Conservation (phyloP, 352 stramenopile genomes). For the Pythium guiyangense region DNA sequence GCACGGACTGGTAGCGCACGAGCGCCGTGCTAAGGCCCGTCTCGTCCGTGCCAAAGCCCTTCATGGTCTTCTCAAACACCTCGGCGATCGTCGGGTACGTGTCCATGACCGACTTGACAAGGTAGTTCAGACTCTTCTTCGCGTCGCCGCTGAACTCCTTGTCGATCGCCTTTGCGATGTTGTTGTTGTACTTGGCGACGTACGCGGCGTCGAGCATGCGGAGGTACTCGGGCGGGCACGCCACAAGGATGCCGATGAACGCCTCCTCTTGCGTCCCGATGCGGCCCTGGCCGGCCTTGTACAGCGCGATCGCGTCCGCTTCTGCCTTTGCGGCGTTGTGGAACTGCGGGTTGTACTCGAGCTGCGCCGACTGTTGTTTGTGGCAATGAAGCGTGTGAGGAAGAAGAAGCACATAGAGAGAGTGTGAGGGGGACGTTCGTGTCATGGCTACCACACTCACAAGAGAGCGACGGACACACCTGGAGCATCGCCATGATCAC, state of each 20-base stretch:
- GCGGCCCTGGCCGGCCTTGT: slow-evolving; percentile 72
- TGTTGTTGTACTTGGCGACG: slow-evolving; percentile 75
- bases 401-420: not conserved
- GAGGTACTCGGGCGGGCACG: slow-evolving; percentile 52
- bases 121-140: slow-evolving; percentile 62
- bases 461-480: not conserved
- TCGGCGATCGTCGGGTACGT: slow-evolving; percentile 62
- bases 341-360: slow-evolving; percentile 52
- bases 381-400: not conserved
- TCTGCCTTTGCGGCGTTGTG: slow-evolving; percentile 67
- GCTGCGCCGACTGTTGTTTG: slow-evolving; percentile 23
- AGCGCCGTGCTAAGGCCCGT: slow-evolving; percentile 46
- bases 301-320: slow-evolving; percentile 54
- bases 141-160: slow-evolving; percentile 82
- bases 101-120: slow-evolving; percentile 50
- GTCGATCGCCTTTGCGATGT: slow-evolving; percentile 69
- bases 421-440: not conserved
- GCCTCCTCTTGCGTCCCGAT: slow-evolving; percentile 70
- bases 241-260: slow-evolving; percentile 62
- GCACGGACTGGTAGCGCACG: slow-evolving; percentile 52
- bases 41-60: slow-evolving; percentile 65
- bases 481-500: slow-evolving; percentile 69
- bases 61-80: slow-evolving; percentile 71
- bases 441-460: not conserved
- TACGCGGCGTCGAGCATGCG: slow-evolving; percentile 71